A percentile compares a stretch with the other conserved stretches of the same genome.
Evolutionary conservation across 192 early-diverging fungal genomes (phyloP).

Genomic region (Dissophora ornata): DNA sequence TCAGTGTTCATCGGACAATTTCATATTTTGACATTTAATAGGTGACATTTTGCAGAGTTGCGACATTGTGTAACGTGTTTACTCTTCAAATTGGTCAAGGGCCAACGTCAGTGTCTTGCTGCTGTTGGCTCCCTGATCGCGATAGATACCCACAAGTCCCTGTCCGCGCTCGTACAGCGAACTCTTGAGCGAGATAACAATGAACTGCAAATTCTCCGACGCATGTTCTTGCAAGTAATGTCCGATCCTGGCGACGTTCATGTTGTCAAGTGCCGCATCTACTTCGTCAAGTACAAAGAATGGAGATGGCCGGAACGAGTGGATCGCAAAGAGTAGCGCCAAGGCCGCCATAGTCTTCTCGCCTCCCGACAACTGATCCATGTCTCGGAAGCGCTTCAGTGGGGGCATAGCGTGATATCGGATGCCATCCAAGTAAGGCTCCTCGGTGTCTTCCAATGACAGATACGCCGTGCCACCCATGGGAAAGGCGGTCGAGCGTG

Average conservation of each 20-base stretch:
- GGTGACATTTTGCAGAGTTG: too few species aligned
- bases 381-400: slow-evolving; percentile 98
- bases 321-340: slow-evolving; percentile 96
- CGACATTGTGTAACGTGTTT: too few species aligned
- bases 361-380: slow-evolving; percentile 98
- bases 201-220: slow-evolving; percentile 85
- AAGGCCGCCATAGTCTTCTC: slow-evolving; percentile 99
- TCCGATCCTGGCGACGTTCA: slow-evolving; percentile 94
- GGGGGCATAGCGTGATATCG: slow-evolving; percentile 99
- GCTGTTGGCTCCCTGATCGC: slow-evolving; percentile 87
- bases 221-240: slow-evolving; percentile 88
- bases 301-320: slow-evolving; percentile 90
- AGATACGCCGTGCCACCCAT: slow-evolving; percentile 96
- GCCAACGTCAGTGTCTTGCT: slow-evolving; percentile 84
- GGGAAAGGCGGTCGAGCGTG: slow-evolving; percentile 85
- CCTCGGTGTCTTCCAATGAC: slow-evolving; percentile 91
- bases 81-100: slow-evolving; percentile 44
- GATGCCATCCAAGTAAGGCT: slow-evolving; percentile 94
- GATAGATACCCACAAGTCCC: slow-evolving; percentile 95
- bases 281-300: slow-evolving; percentile 99
- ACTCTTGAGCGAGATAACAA: slow-evolving; percentile 97
- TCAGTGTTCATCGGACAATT: too few species aligned
- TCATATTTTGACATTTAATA: too few species aligned
- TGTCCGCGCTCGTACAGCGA: slow-evolving; percentile 94
- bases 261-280: slow-evolving; percentile 97